Evolutionary conservation across 1,284 basidiomycete species (phyloP), one percentile per base, ranked within the genome.

Genomic region (Leccinum discolor): DNA sequence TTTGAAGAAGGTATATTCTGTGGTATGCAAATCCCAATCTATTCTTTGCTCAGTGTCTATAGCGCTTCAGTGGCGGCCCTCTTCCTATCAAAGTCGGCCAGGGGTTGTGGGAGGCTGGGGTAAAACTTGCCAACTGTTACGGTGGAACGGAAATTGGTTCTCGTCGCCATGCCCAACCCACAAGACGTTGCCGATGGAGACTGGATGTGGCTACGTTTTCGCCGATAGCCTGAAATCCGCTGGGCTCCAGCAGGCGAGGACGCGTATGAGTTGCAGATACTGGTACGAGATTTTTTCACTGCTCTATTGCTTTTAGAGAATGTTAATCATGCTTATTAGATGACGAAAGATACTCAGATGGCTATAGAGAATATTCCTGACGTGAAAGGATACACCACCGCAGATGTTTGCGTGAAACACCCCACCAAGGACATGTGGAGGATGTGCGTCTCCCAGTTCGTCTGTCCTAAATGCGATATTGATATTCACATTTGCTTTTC

Each of bases 201-300:
- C 26, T 81, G 80, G 80, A 62, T 67, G 50, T 80, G 76, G 76
- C 59, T 76, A 59, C 62, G 63, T 23, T 68, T 80, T 32, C 35
- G 8, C 66, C 1, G 64, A 71, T 1, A 56, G 63, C 2, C 42
- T 66, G 7, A 70, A 70, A 1, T 73, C 2, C 68, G 78, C 12
- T 81, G 78, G 77, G 65, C 32, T 16, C 67, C 73, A 4, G 71
- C 77, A 62, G 78, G 71, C 0, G 71, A 78, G 32, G 75, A 66
- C 5, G 69, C 73, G 1, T 80, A 71, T 52, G 79, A 80, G 61
- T 65, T 76, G 8, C 76, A 79, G 18, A 29, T 80, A 1, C 63
- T 80, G 72, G 79, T 80, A 63, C n/a, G 72, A 8, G 0, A 16
- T 1, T 1, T 29, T 23, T 50, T 3, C 6, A 7, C 5, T 2